These are phyloP conservation scores for Amanita molliuscula DNA, from an alignment of 768 basidiomycete genomes.

Conservation along the genomic window DNA sequence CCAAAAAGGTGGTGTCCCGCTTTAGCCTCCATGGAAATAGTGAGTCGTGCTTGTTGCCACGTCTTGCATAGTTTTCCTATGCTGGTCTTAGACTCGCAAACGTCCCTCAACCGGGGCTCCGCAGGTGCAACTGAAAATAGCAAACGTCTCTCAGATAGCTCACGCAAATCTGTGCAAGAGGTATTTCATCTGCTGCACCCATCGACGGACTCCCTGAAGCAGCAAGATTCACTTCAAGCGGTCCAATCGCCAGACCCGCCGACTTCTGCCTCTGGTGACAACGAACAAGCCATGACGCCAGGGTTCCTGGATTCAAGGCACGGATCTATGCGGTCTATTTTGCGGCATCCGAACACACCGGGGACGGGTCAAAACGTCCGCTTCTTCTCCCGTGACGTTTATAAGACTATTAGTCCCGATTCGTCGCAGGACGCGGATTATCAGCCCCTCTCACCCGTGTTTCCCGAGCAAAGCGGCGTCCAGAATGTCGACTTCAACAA, in stretches of 20 bases:
- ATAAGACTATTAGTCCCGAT: conserved; percentile 57
- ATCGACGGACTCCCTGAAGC: conserved; percentile 21
- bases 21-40: conserved; percentile 26
- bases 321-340: conserved; percentile 60
- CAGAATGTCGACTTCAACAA: neutral
- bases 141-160: conserved; percentile 4
- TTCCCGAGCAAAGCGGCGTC: conserved; percentile 6
- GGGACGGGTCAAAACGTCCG: conserved; percentile 74
- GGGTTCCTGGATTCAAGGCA: conserved; percentile 18
- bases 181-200: conserved; percentile 6
- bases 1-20: conserved; percentile 44
- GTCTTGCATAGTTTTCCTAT: neutral
- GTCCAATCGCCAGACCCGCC: neutral
- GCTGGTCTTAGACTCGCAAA: conserved; percentile 19
- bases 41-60: conserved; percentile 13
- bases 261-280: neutral
- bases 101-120: conserved; percentile 16
- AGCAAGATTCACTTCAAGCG: conserved; percentile 3
- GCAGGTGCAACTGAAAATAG: conserved; percentile 8
- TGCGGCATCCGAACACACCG: conserved; percentile 61
- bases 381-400: conserved; percentile 65
- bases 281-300: neutral
- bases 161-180: conserved; percentile 2
- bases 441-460: conserved; percentile 14
- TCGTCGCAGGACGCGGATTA: conserved; percentile 36